Evolutionary conservation across 73 alveolate genomes (phyloP), one percentile per base, ranked within the genome.

Genomic region (Symbiodinium natans): DNA sequence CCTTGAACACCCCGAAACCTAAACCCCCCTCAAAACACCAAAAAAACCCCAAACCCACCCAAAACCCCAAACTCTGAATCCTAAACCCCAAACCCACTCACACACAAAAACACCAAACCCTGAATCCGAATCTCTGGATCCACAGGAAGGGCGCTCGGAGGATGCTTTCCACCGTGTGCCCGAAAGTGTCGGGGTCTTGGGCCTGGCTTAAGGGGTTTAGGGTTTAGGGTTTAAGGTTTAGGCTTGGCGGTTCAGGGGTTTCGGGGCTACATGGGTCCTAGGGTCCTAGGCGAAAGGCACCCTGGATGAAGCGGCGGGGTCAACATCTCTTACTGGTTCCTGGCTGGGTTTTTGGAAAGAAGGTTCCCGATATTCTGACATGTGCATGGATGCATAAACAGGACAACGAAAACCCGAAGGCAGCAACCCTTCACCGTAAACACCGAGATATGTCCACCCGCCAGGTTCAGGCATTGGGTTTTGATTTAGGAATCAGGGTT

Each of bases 151-250:
- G 52, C 82, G 38, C 13, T 6, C 27, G 56, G 71, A 87, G 85
- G 68, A 87, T 54, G 71, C 36, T 39, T 77, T 59, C 34, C 85
- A 87, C 94, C n/a, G 94, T 19, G 42, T 87, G 85, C 43, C 94
- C 94, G 38, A 59, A 87, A 68, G 73, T 33, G 68, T 87, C 94
- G 6, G 36, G 8, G 29, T 1, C 36, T 17, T 63, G 38, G 1
- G 38, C 82, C 68, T 52, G 68, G 68, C 36, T 17, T 17, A 17
- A 0, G 38, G 82, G 1, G 8, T 9, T 59, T 7, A 25, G 31
- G 31, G 75, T 25, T 19, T 13, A 19, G 27, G 75, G 8, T 59
- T 59, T 59, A 25, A 10, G 82, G 31, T 3, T 29, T 63, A 0
- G 0, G 38, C 31, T 63, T 27, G 40, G 82, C 11, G 31, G 23